Evolutionary conservation across 805 yeast species (phyloP), one percentile per base, ranked within the genome.

Genomic region (Saccharomyces jurei): DNA sequence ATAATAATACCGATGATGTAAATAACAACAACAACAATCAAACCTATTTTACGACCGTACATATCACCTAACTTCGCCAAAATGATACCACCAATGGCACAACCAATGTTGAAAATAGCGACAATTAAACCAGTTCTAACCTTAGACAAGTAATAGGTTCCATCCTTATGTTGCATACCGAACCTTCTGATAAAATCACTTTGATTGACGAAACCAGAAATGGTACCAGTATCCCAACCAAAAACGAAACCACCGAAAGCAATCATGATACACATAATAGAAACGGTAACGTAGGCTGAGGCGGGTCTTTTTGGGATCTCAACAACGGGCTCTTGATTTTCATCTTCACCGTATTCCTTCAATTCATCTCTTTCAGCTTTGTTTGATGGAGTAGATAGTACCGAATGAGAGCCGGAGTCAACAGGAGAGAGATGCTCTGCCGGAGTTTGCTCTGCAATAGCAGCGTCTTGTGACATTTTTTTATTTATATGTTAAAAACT

Each of bases 151-250:
- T 67, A 65, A 58, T 67, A 63, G 2, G 63, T 69, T 55, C 84
- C 85, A 47, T 59, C 64, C 5, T 66, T 50, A 50, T 72, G 58
- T 2, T 58, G 25, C 57, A 74, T 70, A 64, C 87, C 89, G 60
- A 83, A 83, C 62, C 83, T 72, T 21, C 59, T 54, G 52, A 71
- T 65, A 69, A 79, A 84, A 58, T 82, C 81, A n/a, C 74, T 62
- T 83, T 84, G 81, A 66, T 81, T 81, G 50, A 83, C 81, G 63
- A 84, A 81, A 60, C 89, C 89, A 46, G 87, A 82, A 69, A 84
- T 80, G 59, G 89, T 83, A 74, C 89, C 90, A 51, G 88, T 85
- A 74, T 84, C 90, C 78, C 84, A 84, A 56, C 90, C 90, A 64
- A 82, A 84, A 47, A 83, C 82, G 63, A 80, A 83, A 51, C 89